phyloP scores from a whole-genome alignment of 352 stramenopile genomes.

The Thalassiosira mediterranea region DNA sequence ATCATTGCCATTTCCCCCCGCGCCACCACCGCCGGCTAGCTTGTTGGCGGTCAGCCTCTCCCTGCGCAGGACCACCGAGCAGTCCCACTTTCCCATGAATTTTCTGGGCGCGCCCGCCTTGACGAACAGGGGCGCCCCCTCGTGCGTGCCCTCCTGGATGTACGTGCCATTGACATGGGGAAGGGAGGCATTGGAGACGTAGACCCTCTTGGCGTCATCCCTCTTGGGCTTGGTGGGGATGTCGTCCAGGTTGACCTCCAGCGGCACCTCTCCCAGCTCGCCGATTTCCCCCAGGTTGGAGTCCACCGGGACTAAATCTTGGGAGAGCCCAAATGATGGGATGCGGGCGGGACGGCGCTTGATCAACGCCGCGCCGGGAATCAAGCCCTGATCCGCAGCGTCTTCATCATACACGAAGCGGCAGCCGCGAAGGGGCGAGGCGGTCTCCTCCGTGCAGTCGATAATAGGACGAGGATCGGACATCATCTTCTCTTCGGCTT shows the following conservation, averaged over 20 bases:
- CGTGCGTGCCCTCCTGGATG: conserved; percentile 37
- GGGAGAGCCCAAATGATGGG: neutral
- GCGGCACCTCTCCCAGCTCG: too few relatives aligned
- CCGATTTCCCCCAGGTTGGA: too few relatives aligned
- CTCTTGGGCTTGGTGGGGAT: conserved; percentile 1
- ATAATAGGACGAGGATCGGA: too few relatives aligned
- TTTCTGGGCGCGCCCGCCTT: conserved; percentile 37
- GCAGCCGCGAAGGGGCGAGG: too few relatives aligned
- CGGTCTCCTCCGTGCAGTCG: conserved; percentile 42
- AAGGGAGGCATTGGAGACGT: conserved; percentile 35
- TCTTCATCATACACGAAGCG: neutral
- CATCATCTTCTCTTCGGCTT: too few relatives aligned
- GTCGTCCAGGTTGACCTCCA: too few relatives aligned
- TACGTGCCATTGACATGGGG: conserved; percentile 58
- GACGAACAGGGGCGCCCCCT: conserved; percentile 42
- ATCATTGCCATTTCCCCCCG: neutral
- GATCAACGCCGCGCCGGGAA: neutral
- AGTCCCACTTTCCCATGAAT: conserved; percentile 52
- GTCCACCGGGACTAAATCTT: conserved; percentile 4
- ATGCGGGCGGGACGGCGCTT: neutral
- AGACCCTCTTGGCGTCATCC: conserved; percentile 17
- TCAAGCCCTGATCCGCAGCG: neutral
- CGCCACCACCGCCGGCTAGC: too few relatives aligned
- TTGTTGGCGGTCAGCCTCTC: too few relatives aligned
- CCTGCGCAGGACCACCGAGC: conserved; percentile 36